Evolutionary conservation across 495 filamentous ascomycete genomes (phyloP), one percentile per base, ranked within the genome.

Genomic region (Aspergillus bertholletiae): DNA sequence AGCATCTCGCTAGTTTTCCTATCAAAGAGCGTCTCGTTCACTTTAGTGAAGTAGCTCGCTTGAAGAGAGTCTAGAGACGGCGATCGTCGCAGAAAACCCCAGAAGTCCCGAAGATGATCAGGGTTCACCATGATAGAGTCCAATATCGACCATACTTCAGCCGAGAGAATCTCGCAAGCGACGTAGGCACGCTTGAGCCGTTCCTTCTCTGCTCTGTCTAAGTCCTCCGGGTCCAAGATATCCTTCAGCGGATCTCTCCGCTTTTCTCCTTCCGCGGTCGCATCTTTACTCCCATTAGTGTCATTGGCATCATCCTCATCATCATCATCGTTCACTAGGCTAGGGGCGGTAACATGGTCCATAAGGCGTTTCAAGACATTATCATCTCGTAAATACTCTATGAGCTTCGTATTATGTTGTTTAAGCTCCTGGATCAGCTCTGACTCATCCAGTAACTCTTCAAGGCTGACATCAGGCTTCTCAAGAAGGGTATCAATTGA

Each of bases 1-100:
- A 99, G 72, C 91, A 97, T 97, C 56, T 96, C 92, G 57, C 92
- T 88, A 27, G 95, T 97, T 80, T 97, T 97, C 71, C 92, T 95
- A 69, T 97, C 95, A 50, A 99, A 85, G 17, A 99, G 73, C 2
- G 91, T 86, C 68, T 99, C 94, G 72, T 97, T 97, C 59, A 99
- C 90, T 66, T 97, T 99, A 15, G 94, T 97, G 67, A 99, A 99
- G 60, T 97, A 97, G 58, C 92, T 91, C 6, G 94, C 94, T 72
- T 96, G 92, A 2, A 96, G 77, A 22, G 92, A 86, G 66, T 97
- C 93, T 47, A 99, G 79, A 15, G 92, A 90, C 18, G 89, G 73
- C 5, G 87, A 76, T 20, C 85, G 81, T 61, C 88, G 88, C 48
- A 97, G 67, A 68, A 96, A 99, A 13, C 85, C 76, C 94, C 94